These are phyloP conservation scores for Echinochloa phyllopogon DNA, from an alignment of 176 grass and related monocot genomes.

Conservation along the genomic window DNA sequence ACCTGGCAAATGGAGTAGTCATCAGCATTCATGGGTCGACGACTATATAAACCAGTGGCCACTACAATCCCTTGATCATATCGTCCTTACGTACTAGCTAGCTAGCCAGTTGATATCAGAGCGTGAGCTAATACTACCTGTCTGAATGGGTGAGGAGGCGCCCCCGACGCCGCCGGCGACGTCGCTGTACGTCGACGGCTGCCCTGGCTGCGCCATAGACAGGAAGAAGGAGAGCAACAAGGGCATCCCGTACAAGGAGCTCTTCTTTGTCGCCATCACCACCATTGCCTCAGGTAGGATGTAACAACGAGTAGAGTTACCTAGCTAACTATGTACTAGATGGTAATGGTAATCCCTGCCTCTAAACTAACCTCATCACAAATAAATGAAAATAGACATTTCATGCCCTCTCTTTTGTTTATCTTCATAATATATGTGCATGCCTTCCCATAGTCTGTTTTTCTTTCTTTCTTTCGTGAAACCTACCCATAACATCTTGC, in stretches of 20 bases:
- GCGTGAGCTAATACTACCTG: background rate
- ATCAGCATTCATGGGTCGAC: background rate
- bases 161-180: background rate
- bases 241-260: slow-evolving; percentile 61
- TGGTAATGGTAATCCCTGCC: too few species aligned
- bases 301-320: background rate
- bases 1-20: background rate
- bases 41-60: background rate
- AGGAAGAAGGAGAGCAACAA: slow-evolving; percentile 40
- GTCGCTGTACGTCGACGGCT: slow-evolving; percentile 48
- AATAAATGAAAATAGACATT: background rate
- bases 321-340: background rate
- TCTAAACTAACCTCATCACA: background rate
- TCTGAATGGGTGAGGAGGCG: slow-evolving; percentile 24
- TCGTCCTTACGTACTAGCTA: too few species aligned
- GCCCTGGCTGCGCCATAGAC: slow-evolving; percentile 62
- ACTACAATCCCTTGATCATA: background rate
- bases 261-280: slow-evolving; percentile 51
- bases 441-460: too few species aligned
- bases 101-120: background rate
- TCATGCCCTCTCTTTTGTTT: background rate
- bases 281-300: slow-evolving; percentile 49
- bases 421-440: too few species aligned
- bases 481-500: background rate
- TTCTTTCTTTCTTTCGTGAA: background rate